phyloP scores from a whole-genome alignment of 148 eudicot genomes.

The Dysphania ambrosioides region DNA sequence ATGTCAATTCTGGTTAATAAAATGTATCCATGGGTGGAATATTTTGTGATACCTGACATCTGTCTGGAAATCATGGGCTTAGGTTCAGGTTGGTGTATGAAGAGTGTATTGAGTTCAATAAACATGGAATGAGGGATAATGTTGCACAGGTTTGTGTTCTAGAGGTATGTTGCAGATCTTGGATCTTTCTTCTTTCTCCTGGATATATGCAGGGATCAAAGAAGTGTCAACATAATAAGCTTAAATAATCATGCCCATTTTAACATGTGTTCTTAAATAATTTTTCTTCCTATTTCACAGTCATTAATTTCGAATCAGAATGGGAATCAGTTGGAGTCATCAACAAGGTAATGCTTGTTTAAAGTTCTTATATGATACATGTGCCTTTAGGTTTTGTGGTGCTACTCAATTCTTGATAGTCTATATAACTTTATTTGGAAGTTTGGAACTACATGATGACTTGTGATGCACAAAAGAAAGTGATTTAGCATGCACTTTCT shows the following conservation, averaged over 20 bases:
- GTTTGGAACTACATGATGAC: too few species aligned
- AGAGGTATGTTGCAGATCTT: conserved; percentile 53
- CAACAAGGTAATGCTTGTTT: conserved; percentile 41
- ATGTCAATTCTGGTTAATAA: background rate
- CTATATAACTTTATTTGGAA: too few species aligned
- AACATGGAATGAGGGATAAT: conserved; percentile 90
- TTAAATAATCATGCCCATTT: background rate
- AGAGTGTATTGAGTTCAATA: conserved; percentile 75
- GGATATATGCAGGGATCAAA: background rate
- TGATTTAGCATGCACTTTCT: background rate
- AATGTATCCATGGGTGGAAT: background rate
- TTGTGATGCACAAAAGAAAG: background rate
- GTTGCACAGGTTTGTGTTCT: conserved; percentile 97
- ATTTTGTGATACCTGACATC: conserved; percentile 18
- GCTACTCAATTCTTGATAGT: background rate
- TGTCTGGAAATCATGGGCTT: conserved; percentile 11
- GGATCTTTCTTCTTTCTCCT: conserved; percentile 5
- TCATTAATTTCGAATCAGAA: conserved; percentile 34
- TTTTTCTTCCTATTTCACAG: conserved; percentile 38
- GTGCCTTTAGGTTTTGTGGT: background rate
- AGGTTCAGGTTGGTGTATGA: conserved; percentile 88
- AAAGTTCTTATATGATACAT: background rate
- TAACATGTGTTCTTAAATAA: conserved; percentile 9
- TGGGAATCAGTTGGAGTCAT: conserved; percentile 24
- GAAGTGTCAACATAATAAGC: background rate